Base-by-base conservation (phyloP, 2,329 filamentous ascomycete species). In the Colletotrichum sp. region DNA sequence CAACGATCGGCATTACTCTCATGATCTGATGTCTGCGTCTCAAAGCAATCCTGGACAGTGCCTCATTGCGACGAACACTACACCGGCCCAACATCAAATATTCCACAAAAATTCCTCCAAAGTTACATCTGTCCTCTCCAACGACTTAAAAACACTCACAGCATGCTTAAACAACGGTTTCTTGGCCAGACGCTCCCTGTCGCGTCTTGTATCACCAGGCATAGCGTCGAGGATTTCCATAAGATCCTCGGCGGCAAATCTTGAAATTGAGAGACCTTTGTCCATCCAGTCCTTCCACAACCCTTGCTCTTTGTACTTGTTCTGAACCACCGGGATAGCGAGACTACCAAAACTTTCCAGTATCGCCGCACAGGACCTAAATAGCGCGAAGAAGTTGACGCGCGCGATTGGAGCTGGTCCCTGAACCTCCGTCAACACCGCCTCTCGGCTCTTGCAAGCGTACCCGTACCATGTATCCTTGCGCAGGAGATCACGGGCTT, bases 161-260 rank as follows among this genome's bases (percentile, higher is more conserved):
- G 39, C 39, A n/a, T 49, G 18, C 0, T 0, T 0, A 49, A 49
- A 49, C 0, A 49, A n/a, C 5, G 39, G 39, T 6, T 49, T 0
- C 39, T 6, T 0, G 0, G 39, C 39, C 39, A 49, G 39, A 49
- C 0, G 18, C 0, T 49, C 39, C 9, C 39, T 49, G 0, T 49
- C 5, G 39, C 3, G 39, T 1, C 2, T 49, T 0, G 39, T 49
- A 12, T 49, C 1, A 0, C 39, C 39, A 0, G 39, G 39, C 18
- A 49, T 0, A 0, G 18, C 39, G 18, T 49, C 39, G 39, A 49
- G 39, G 9, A 49, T 49, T 49, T n/a, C 39, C 39, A 49, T 1
- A 49, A 49, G 18, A n/a, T 49, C 39, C 18, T 49, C 39, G 0
- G 6, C 18, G 0, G 39, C 39, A 49, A 49, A 49, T n/a, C 39